phyloP scores from a whole-genome alignment of 1,284 basidiomycete genomes.

The Ustilago cynodontis region DNA sequence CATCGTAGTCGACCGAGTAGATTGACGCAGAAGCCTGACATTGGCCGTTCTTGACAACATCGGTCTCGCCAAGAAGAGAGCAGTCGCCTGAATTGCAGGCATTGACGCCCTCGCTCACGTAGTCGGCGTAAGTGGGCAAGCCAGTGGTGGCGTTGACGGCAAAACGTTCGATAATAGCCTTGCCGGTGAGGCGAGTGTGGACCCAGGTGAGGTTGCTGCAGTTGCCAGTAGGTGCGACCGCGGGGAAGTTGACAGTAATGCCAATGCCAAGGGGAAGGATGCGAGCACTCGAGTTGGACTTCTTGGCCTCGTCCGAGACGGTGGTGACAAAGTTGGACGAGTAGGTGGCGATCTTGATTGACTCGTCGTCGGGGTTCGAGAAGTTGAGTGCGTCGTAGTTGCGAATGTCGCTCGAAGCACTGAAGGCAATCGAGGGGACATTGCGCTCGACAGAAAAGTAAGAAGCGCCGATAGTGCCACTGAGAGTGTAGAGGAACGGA shows the following conservation, averaged over 20 bases:
- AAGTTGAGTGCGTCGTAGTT: constrained; percentile 51
- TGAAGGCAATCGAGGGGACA: constrained; percentile 60
- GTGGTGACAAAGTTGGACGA: constrained; percentile 61
- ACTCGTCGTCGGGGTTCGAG: constrained; percentile 52
- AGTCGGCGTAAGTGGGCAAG: constrained; percentile 53
- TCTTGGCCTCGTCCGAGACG: constrained; percentile 40
- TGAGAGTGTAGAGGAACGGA: constrained; percentile 59
- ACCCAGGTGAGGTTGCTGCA: constrained; percentile 36
- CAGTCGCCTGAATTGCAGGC: constrained; percentile 56
- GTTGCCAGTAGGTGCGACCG: constrained; percentile 35
- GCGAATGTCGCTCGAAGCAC: constrained; percentile 46
- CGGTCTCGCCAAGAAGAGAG: constrained; percentile 61
- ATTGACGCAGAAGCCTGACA: constrained; percentile 57
- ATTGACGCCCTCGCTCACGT: constrained; percentile 54
- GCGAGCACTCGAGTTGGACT: constrained; percentile 21
- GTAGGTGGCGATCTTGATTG: constrained; percentile 49
- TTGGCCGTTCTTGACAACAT: constrained; percentile 38
- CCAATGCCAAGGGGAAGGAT: constrained; percentile 59
- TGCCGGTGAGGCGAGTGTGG: constrained; percentile 56
- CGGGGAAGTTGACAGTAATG: constrained; percentile 60
- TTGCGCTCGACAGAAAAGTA: constrained; percentile 54
- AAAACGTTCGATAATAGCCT: constrained; percentile 56
- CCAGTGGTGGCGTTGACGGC: constrained; percentile 51
- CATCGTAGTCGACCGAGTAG: constrained; percentile 63
- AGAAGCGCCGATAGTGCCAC: constrained; percentile 61